Percentiles rank a stretch among this genome's conserved stretches.
Evolutionary conservation across 345 rosid species (phyloP).

Genomic region (Ceriops decandra): DNA sequence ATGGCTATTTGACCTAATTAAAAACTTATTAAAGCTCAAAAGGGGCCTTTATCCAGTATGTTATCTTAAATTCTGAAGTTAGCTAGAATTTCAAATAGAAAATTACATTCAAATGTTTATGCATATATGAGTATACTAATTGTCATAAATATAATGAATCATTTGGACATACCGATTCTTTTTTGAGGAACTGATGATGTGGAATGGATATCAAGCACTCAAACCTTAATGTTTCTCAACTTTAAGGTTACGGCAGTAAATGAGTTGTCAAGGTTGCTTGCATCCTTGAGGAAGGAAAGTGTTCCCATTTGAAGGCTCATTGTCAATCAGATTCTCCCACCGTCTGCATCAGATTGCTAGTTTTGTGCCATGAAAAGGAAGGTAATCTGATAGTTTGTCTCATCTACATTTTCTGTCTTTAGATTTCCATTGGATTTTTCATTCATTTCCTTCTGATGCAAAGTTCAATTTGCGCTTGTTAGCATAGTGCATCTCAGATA

Average conservation of each 20-base stretch:
- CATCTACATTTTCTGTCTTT: background rate
- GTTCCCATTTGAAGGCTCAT: conserved; percentile 64
- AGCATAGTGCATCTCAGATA: too few species aligned
- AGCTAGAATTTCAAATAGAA: too few species aligned
- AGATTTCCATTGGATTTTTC: too few species aligned
- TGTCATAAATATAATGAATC: background rate
- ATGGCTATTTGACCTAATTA: background rate
- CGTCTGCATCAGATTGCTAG: conserved; percentile 57
- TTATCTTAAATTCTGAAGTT: too few species aligned
- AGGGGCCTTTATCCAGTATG: background rate
- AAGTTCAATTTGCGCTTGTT: too few species aligned
- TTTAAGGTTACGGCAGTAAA: conserved; percentile 68
- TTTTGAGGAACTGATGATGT: background rate
- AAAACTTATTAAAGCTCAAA: background rate
- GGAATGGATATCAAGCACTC: background rate
- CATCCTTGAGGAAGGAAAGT: conserved; percentile 61
- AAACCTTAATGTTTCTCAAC: background rate
- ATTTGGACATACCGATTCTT: background rate
- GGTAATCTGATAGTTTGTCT: conserved; percentile 32
- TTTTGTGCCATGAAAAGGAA: conserved; percentile 61
- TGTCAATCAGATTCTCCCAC: conserved; percentile 67
- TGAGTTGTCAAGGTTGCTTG: conserved; percentile 69
- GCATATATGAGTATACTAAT: too few species aligned
- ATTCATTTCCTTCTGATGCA: too few species aligned
- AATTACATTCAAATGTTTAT: too few species aligned